Evolutionary conservation across 2,329 filamentous ascomycete genomes (phyloP).

Genomic region (Nemania serpens): DNA sequence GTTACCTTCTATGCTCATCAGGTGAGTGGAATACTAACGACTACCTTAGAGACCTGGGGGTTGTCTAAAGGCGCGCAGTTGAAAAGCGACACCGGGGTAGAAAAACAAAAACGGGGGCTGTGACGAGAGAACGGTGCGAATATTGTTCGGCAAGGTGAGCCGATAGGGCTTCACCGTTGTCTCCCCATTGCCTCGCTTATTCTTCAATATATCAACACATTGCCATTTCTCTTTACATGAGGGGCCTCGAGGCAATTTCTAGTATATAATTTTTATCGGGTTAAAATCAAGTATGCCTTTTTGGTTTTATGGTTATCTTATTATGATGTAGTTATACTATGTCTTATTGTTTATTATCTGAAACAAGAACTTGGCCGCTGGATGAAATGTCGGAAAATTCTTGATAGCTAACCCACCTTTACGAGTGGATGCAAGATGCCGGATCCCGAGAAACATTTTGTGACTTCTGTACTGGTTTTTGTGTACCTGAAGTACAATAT

Average conservation of each 20-base stretch:
- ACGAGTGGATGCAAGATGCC: slow-evolving; percentile 24
- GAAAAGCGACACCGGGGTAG: too few species aligned
- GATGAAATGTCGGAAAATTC: background rate
- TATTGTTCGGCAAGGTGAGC: slow-evolving; percentile 3
- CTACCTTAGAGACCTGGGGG: too few species aligned
- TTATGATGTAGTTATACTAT: background rate
- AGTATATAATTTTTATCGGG: background rate
- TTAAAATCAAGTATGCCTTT: too few species aligned
- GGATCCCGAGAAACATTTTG: slow-evolving; percentile 19
- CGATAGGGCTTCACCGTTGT: slow-evolving; percentile 26
- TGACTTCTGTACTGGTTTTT: slow-evolving; percentile 7
- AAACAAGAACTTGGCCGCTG: background rate
- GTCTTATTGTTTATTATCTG: background rate
- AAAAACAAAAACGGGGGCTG: too few species aligned
- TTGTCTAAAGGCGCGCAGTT: too few species aligned
- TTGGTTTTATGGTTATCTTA: too few species aligned
- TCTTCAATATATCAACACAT: background rate
- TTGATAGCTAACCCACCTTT: background rate
- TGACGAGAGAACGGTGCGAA: too few species aligned
- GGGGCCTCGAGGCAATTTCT: background rate
- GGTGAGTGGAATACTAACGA: too few species aligned
- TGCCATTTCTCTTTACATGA: background rate
- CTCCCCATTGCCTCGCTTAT: slow-evolving; percentile 2
- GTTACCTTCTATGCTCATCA: too few species aligned
- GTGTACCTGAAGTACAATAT: background rate